Evolutionary conservation across 2,329 filamentous ascomycete species (phyloP).

Genomic region (Fusarium oxysporum): DNA sequence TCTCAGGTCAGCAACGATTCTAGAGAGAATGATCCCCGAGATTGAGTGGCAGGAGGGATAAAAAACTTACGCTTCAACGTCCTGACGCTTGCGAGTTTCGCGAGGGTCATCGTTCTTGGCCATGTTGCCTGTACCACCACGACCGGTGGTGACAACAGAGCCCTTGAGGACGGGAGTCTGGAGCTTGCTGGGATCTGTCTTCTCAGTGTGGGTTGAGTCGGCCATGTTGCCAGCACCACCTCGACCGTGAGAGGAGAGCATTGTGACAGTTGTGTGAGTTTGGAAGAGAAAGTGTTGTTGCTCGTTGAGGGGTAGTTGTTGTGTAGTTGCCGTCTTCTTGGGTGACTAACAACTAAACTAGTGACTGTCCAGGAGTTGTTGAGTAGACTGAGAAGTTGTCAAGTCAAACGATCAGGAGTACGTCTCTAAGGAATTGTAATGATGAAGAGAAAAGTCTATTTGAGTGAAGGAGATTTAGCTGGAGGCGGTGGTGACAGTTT

Average conservation of each 20-base stretch:
- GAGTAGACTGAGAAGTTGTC: background rate
- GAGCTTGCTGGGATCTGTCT: conserved; percentile 72
- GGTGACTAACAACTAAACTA: background rate
- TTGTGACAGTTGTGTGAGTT: conserved; percentile 40
- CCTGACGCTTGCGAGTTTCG: conserved; percentile 83
- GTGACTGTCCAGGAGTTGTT: background rate
- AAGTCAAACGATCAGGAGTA: background rate
- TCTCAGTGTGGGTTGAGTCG: conserved; percentile 62
- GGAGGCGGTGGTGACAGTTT: conserved; percentile 25
- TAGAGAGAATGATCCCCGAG: background rate
- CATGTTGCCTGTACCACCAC: conserved; percentile 92
- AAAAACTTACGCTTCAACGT: conserved; percentile 75
- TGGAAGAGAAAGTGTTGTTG: background rate
- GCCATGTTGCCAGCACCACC: conserved; percentile 83
- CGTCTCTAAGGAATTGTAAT: background rate
- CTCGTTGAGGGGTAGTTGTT: background rate
- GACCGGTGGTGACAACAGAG: conserved; percentile 87
- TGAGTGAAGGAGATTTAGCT: background rate
- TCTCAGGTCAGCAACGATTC: conserved; percentile 10
- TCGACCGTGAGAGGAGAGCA: conserved; percentile 75
- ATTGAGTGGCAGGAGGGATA: background rate
- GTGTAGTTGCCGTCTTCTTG: background rate
- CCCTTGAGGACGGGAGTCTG: conserved; percentile 86
- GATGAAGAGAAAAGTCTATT: background rate
- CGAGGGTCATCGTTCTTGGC: conserved; percentile 75